Evolutionary conservation across 257 asterid genomes (phyloP).

Genomic region (Ehretia macrophylla): DNA sequence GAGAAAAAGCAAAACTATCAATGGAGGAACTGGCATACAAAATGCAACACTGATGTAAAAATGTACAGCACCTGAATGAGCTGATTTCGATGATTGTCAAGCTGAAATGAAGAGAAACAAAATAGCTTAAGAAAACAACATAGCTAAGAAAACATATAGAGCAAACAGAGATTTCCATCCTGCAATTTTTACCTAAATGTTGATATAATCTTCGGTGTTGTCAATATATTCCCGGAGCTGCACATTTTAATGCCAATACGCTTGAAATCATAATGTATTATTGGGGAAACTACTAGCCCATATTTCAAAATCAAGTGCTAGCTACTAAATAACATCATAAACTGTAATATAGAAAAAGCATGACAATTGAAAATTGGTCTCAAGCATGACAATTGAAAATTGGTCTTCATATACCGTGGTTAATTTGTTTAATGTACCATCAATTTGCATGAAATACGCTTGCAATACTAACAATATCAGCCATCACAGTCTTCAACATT

Average conservation of each 20-base stretch:
- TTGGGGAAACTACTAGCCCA: neutral
- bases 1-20: neutral
- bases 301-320: neutral
- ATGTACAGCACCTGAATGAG: conserved; percentile 92
- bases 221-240: conserved; percentile 93
- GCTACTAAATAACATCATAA: neutral
- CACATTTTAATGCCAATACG: conserved; percentile 7
- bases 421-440: conserved; percentile 78
- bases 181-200: conserved; percentile 63
- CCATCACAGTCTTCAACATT: neutral
- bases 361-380: neutral
- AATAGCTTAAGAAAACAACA: neutral
- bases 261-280: neutral
- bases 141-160: too few relatives aligned
- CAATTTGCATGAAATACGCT: conserved; percentile 97
- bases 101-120: conserved; percentile 41
- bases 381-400: too few relatives aligned
- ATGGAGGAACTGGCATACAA: neutral
- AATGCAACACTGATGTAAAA: neutral
- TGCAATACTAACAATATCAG: conserved; percentile 28
- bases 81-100: conserved; percentile 92
- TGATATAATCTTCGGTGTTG: conserved; percentile 91
- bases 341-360: neutral
- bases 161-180: neutral
- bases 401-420: conserved; percentile 53